Base-by-base conservation (phyloP, 73 alveolate species). In the Paramecium tetraurelia region DNA sequence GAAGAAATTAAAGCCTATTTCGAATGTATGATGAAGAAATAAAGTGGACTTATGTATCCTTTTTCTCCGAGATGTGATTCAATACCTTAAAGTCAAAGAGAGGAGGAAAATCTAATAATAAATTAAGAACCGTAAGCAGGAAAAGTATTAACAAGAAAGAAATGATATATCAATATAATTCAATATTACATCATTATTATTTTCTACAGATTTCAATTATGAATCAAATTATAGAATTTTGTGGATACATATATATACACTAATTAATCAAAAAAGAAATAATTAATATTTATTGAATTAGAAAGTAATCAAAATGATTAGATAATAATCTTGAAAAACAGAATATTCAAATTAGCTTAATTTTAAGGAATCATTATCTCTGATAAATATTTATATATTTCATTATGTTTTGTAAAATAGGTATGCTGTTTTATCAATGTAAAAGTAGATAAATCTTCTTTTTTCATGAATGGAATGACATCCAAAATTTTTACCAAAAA, bases 401-500 rank as follows among this genome's bases (percentile, higher is more conserved):
- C 94, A 89, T 46, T 89, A 72, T 20, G 94, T 89, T 84, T 96
- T 94, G 97, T 94, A 96, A 80, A 94, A 92, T 89, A 96, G 85
- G 92, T 94, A 96, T 10, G 99, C 98, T 58, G 94, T 92, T 92
- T 96, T 95, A 84, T 96, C 99, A 16, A 96, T 86, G 85, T 97
- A 97, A 94, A 98, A 98, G 95, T 97, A 97, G 58, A 98, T 97
- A 93, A 98, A 98, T 75, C 99, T 92, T 88, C 96, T 97, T 93
- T 94, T 96, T 92, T 97, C 99, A 94, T 98, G 99, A 72, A 96
- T 97, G 16, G 99, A 95, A 90, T 97, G 99, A 90, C 99, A 89
- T 4, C 99, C 99, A 89, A 98, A 98, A 93, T 96, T 95, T 94
- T 97, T 98, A 2, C 99, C 99, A 43, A 98, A 94, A 92, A 98